Percentiles rank a stretch among this genome's conserved stretches.
Conservation (phyloP, 2,329 filamentous ascomycete species). For the Sarocladium kiliense region DNA sequence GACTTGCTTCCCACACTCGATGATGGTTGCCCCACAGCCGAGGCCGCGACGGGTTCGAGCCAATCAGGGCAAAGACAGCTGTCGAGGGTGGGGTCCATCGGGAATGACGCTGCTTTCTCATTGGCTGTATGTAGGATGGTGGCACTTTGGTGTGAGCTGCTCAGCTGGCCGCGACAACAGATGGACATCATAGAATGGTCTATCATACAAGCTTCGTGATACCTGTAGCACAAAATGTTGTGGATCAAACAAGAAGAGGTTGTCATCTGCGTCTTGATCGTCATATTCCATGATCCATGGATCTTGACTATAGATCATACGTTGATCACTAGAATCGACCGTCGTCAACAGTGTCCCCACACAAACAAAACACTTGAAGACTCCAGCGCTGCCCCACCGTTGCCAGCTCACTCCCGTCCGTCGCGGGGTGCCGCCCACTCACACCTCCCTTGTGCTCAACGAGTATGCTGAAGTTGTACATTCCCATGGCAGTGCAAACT, state of each 20-base stretch:
- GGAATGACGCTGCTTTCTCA: background rate
- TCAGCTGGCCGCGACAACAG: background rate
- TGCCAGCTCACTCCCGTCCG: constrained; percentile 1
- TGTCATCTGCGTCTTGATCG: too few species aligned
- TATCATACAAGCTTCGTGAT: background rate
- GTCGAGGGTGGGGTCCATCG: background rate
- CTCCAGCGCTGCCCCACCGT: background rate
- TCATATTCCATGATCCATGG: too few species aligned
- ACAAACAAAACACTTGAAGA: constrained; percentile 5
- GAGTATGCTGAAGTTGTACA: too few species aligned
- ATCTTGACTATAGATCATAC: too few species aligned
- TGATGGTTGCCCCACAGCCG: background rate
- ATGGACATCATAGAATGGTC: too few species aligned
- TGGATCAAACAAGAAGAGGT: too few species aligned
- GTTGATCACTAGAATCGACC: too few species aligned
- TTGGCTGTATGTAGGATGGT: background rate
- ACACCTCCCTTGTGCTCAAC: background rate
- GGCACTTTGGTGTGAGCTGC: background rate
- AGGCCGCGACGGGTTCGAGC: background rate
- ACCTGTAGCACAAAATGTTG: background rate
- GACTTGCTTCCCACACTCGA: background rate
- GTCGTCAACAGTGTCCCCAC: background rate
- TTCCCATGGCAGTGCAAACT: too few species aligned
- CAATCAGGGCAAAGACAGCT: constrained; percentile 1
- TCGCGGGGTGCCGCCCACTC: background rate